phyloP scores from a whole-genome alignment of 2,329 filamentous ascomycete species.

The Penicillium expansum region DNA sequence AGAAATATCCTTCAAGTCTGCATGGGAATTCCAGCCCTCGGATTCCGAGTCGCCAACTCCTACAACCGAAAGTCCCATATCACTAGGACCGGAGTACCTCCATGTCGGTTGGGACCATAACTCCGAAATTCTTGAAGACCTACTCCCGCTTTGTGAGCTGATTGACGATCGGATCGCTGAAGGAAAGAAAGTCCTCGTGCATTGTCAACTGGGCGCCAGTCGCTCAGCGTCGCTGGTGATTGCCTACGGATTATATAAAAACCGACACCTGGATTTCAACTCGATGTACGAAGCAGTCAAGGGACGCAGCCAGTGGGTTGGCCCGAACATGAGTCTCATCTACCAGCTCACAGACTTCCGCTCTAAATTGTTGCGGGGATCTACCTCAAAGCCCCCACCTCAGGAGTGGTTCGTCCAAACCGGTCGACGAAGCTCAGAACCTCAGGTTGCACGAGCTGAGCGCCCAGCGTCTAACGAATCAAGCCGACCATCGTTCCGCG shows the following conservation, averaged over 20 bases:
- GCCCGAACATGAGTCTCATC: conserved; percentile 67
- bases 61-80: conserved; percentile 30
- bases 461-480: conserved; percentile 16
- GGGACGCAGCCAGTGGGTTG: conserved; percentile 64
- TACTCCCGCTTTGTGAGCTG: conserved; percentile 58
- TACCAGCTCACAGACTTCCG: conserved; percentile 67
- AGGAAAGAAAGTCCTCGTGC: conserved; percentile 60
- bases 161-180: conserved; percentile 59
- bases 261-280: conserved; percentile 60
- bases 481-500: conserved; percentile 18
- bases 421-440: conserved; percentile 30
- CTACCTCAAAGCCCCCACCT: conserved; percentile 31
- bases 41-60: conserved; percentile 29
- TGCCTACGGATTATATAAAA: conserved; percentile 64
- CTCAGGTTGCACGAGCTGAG: conserved; percentile 27
- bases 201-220: conserved; percentile 65
- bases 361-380: conserved; percentile 36
- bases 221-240: conserved; percentile 65
- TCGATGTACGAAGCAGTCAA: conserved; percentile 64
- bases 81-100: conserved; percentile 59
- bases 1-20: conserved; percentile 51
- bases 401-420: conserved; percentile 37
- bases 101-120: conserved; percentile 67
- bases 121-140: conserved; percentile 63
- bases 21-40: conserved; percentile 41